Evolutionary conservation across 2,329 filamentous ascomycete species (phyloP), one percentile per base, ranked within the genome.

Genomic region (Fusarium begoniae): DNA sequence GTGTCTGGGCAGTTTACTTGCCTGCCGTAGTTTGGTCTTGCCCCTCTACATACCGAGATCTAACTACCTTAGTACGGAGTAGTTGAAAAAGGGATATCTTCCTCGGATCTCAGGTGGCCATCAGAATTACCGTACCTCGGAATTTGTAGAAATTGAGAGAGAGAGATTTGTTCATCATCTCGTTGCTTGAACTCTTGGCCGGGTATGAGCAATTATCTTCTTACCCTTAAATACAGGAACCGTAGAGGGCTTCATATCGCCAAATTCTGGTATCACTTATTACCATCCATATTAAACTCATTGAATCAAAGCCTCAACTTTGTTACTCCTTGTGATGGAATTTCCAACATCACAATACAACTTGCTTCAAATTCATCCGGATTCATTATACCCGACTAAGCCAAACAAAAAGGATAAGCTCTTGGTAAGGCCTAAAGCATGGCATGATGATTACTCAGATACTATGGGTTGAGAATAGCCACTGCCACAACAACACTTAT

Each of bases 71-170:
- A 8, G 37, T 26, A 26, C 26, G 26, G 26, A 26, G 26, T 32
- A 35, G 20, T 41, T 63, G 37, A 41, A 47, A 32, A 22, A 32
- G 37, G 28, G 20, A 43, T 48, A 30, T 63, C 30, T 35, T 56
- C 38, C 32, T 50, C n/a, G 64, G 56, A 28, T 37, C 47, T 43
- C 26, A 41, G 55, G 28, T 63, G 56, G 32, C 43, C 50, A 38
- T 28, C n/a, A 63, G 37, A 69, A 56, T 38, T 69, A 45, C 65
- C 57, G 50, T 44, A 26, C 64, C 57, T 55, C 57, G 48, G 66
- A 54, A n/a, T 50, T 11, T n/a, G 44, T 62, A 40, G 38, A 43
- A 43, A 18, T 56, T 35, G 32, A 35, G 32, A 35, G 41, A 35
- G 41, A 50, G 41, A 43, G 17, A 32, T 38, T 45, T 24, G 8